A percentile compares a stretch with the other conserved stretches of the same genome.
Conservation (phyloP, 257 asterid genomes). For the Mentha longifolia region DNA sequence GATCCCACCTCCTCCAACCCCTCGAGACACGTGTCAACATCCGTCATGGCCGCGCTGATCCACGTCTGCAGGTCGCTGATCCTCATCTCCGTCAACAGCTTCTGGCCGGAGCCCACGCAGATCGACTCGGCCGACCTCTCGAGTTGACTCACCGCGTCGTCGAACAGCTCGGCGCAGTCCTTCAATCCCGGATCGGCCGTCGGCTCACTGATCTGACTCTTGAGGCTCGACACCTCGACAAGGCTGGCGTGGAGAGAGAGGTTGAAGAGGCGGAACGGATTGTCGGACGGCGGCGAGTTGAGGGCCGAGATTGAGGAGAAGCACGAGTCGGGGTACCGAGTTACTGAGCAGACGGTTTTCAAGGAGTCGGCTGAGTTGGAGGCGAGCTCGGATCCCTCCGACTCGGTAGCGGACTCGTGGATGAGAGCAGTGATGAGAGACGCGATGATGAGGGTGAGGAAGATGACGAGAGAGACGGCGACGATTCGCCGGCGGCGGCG, state of each 20-base stretch:
- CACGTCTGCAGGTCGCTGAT: constrained; percentile 73
- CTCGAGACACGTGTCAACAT: constrained; percentile 80
- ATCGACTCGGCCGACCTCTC: constrained; percentile 56
- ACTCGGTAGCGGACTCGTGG: constrained; percentile 45
- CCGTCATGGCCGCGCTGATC: constrained; percentile 87
- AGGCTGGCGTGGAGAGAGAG: constrained; percentile 63
- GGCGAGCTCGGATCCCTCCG: constrained; percentile 38
- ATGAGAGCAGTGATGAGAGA: constrained; percentile 42
- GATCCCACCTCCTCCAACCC: constrained; percentile 77
- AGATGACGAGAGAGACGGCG: constrained; percentile 38
- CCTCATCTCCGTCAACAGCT: constrained; percentile 63
- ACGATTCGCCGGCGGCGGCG: constrained; percentile 36
- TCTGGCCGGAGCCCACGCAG: constrained; percentile 48
- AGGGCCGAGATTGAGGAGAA: constrained; percentile 64
- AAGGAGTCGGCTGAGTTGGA: constrained; percentile 59
- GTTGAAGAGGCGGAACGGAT: constrained; percentile 69
- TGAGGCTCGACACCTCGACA: constrained; percentile 45
- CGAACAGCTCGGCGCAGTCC: constrained; percentile 71
- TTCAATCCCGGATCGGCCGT: constrained; percentile 55
- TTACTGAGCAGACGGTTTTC: constrained; percentile 70
- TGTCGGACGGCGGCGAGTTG: constrained; percentile 50
- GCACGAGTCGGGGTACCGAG: constrained; percentile 79
- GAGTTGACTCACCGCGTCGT: constrained; percentile 72
- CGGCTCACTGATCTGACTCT: constrained; percentile 35
- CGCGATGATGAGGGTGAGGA: constrained; percentile 42